A percentile compares a stretch with the other conserved stretches of the same genome.
phyloP scores from a whole-genome alignment of 2,329 filamentous ascomycete genomes.

The Cladophialophora chaetospira region DNA sequence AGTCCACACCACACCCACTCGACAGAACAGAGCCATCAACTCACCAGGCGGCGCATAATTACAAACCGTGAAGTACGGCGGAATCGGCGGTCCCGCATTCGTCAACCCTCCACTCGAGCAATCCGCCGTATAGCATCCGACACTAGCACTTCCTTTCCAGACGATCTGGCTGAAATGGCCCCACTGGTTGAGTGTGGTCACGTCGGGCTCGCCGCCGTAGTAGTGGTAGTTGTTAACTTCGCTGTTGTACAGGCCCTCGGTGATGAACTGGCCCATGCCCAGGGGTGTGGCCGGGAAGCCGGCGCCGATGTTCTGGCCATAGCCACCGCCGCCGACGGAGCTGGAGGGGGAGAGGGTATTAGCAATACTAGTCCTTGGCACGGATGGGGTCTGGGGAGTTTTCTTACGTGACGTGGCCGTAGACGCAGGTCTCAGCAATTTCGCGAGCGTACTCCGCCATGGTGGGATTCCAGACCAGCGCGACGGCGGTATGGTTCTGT shows the following conservation, averaged over 20 bases:
- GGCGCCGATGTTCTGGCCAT: constrained; percentile 91
- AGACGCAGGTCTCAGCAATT: constrained; percentile 68
- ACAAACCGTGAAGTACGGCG: constrained; percentile 78
- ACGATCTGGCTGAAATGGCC: constrained; percentile 77
- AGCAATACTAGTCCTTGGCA: neutral
- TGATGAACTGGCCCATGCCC: constrained; percentile 65
- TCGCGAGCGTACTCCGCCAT: constrained; percentile 65
- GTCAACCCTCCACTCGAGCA: constrained; percentile 45
- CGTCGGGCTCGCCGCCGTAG: constrained; percentile 60
- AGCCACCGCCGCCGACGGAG: constrained; percentile 61
- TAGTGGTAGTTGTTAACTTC: constrained; percentile 62
- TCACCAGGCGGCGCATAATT: constrained; percentile 80
- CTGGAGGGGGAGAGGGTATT: constrained; percentile 17
- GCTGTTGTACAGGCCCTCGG: constrained; percentile 84
- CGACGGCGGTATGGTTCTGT: constrained; percentile 71
- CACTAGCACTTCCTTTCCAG: constrained; percentile 62
- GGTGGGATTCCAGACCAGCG: constrained; percentile 64
- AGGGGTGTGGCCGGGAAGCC: constrained; percentile 46
- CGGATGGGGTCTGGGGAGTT: neutral
- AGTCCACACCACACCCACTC: neutral
- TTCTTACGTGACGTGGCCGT: constrained; percentile 73
- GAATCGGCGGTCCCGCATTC: constrained; percentile 44
- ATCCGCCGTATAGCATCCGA: constrained; percentile 51
- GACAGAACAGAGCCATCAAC: constrained; percentile 34
- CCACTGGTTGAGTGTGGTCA: constrained; percentile 63